A percentile compares a stretch with the other conserved stretches of the same genome.
Conservation (phyloP, 2,329 filamentous ascomycete species). For the Apiospora malaysiana region DNA sequence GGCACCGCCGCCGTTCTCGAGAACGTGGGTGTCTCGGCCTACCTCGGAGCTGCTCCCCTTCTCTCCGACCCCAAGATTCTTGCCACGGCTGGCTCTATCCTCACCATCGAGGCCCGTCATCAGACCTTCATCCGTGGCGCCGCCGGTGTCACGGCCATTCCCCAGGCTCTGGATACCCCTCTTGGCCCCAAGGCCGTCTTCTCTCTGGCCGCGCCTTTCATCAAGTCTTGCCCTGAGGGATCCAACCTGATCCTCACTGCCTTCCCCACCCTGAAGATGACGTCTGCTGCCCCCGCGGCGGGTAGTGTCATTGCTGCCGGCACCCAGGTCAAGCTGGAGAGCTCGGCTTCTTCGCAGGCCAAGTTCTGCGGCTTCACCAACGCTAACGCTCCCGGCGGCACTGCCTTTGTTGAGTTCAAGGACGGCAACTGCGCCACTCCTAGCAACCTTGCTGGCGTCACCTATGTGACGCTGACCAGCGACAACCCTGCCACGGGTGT, state of each 20-base stretch:
- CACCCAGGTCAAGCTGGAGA: slow-evolving; percentile 54
- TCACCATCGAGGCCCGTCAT: slow-evolving; percentile 76
- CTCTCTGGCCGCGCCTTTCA: slow-evolving; percentile 76
- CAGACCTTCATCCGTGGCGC: slow-evolving; percentile 73
- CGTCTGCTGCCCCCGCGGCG: slow-evolving; percentile 47
- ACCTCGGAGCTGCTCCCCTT: slow-evolving; percentile 73
- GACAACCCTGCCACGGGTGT: slow-evolving; percentile 54
- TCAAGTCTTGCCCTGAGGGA: slow-evolving; percentile 70
- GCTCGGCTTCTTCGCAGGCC: slow-evolving; percentile 55
- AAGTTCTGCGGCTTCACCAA: slow-evolving; percentile 72
- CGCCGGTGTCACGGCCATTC: slow-evolving; percentile 62
- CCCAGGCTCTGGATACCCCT: slow-evolving; percentile 73
- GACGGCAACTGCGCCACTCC: slow-evolving; percentile 65
- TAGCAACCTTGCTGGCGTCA: slow-evolving; percentile 65
- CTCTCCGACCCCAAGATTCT: slow-evolving; percentile 66
- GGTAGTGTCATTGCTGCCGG: slow-evolving; percentile 48
- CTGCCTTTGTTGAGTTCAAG: slow-evolving; percentile 63
- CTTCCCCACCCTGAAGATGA: slow-evolving; percentile 65
- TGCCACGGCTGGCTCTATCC: slow-evolving; percentile 70
- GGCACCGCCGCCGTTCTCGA: slow-evolving; percentile 73
- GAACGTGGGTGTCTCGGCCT: slow-evolving; percentile 75
- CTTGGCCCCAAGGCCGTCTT: slow-evolving; percentile 73
- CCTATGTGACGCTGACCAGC: slow-evolving; percentile 71
- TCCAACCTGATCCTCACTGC: slow-evolving; percentile 67
- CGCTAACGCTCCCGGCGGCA: slow-evolving; percentile 62